Percentiles rank a stretch among this genome's conserved stretches.
phyloP scores from a whole-genome alignment of 2,329 filamentous ascomycete species.

The Elsinoe necatrix region DNA sequence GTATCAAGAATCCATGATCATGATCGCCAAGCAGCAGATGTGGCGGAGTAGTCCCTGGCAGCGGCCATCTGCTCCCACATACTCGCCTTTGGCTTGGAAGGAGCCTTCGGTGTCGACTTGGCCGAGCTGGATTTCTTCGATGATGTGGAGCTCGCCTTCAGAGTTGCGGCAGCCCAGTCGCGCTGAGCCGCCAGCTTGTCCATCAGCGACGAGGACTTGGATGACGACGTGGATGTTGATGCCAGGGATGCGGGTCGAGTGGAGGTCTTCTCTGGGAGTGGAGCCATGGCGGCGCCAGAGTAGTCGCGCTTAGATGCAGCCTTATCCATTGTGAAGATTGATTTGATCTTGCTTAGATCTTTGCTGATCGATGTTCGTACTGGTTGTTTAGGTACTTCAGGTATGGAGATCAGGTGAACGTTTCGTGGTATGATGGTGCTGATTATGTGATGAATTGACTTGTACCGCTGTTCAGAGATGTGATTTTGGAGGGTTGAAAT shows the following conservation, averaged over 20 bases:
- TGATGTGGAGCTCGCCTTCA: background rate
- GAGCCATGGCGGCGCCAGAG: background rate
- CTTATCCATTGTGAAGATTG: slow-evolving; percentile 8
- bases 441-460: slow-evolving; percentile 1
- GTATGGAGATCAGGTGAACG: background rate
- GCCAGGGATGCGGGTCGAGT: background rate
- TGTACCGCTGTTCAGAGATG: background rate
- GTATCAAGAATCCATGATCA: background rate
- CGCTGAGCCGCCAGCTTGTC: slow-evolving; percentile 9
- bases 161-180: background rate
- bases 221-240: slow-evolving; percentile 1
- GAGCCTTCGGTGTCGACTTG: background rate
- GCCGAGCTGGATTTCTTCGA: background rate
- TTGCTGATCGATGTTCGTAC: background rate
- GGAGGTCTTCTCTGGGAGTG: background rate
- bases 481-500: background rate
- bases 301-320: slow-evolving; percentile 1
- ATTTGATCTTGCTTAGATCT: slow-evolving; percentile 6
- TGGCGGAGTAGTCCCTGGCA: slow-evolving; percentile 5
- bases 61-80: background rate
- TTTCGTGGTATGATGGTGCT: slow-evolving; percentile 1
- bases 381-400: background rate
- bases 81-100: background rate
- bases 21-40: background rate
- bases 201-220: background rate